Evolutionary conservation across 306 rosid genomes (phyloP), one percentile per base, ranked within the genome.

Genomic region (Dalbergia cochinchinensis): DNA sequence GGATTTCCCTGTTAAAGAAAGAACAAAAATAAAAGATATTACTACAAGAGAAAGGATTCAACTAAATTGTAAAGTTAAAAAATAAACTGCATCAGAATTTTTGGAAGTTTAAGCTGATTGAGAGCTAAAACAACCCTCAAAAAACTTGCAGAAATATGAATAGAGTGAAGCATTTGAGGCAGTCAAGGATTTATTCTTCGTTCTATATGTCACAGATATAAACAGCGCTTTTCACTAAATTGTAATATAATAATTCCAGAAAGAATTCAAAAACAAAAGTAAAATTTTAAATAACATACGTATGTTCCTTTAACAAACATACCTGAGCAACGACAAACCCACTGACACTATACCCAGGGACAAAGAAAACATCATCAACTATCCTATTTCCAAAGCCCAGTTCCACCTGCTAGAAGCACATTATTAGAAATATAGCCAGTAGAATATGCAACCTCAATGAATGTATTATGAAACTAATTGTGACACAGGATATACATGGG

Each of bases 251-350:
- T 15, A 57, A 8, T 39, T 65, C 8, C 70, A 72, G 34, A 65
- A 11, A 65, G 42, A 11, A 61, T 63, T 22, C 71, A 62, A 72
- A 5, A 83, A 48, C 14, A 14, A 66, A 47, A 71, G 65, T 16
- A 33, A 57, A 16, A 53, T 26, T 61, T 50, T 63, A 55, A 69
- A 19, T 71, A 67, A 45, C 11, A 82, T 14, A 42, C 33, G 31
- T 11, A 37, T 31, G 37, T 53, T 48, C 73, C 64, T 70, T 71
- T 57, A 86, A 69, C 42, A 73, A 82, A 34, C 77, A 78, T 80
- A 96, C 99, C 99, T 93, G 99, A 83, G 99, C 90, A 85, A 90
- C 99, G 83, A 95, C 96, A 87, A 70, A 89, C 31, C 98, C 99
- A 65, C 79, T 85, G 61, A 95, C 82, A 83, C 90, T 87, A 79